Conservation (phyloP, 2,329 filamentous ascomycete species). For the Plenodomus tracheiphilus region DNA sequence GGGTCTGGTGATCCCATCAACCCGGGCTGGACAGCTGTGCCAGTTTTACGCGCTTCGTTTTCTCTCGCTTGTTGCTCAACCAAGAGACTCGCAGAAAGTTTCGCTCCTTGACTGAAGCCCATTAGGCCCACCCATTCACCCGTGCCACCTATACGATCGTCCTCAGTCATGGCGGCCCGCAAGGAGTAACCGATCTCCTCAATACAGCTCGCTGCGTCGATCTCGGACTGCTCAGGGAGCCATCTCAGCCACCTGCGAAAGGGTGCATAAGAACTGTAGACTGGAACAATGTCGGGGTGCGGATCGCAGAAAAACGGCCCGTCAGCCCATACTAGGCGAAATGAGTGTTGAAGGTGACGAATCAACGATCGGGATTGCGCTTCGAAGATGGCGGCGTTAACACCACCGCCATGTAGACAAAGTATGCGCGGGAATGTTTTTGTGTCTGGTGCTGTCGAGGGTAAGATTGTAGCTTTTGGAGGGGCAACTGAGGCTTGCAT, state of each 20-base stretch:
- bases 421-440: constrained; percentile 65
- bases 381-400: constrained; percentile 70
- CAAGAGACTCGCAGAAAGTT: constrained; percentile 51
- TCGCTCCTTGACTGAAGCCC: constrained; percentile 57
- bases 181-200: constrained; percentile 54
- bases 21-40: constrained; percentile 21
- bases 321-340: constrained; percentile 74
- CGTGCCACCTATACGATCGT: constrained; percentile 44
- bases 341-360: constrained; percentile 56
- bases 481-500: background rate
- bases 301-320: constrained; percentile 66
- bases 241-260: constrained; percentile 69
- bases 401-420: constrained; percentile 79
- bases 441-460: constrained; percentile 29
- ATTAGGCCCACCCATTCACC: constrained; percentile 56
- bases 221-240: constrained; percentile 59
- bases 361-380: constrained; percentile 65
- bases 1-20: constrained; percentile 29
- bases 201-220: constrained; percentile 54
- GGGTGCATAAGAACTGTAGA: constrained; percentile 68
- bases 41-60: constrained; percentile 31
- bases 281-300: constrained; percentile 64
- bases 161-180: constrained; percentile 50
- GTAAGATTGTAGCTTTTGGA: constrained; percentile 21
- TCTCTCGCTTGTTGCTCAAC: constrained; percentile 63